Evolutionary conservation across 83 land plant genomes (phyloP).

Genomic region (Diphasiastrum complanatum): DNA sequence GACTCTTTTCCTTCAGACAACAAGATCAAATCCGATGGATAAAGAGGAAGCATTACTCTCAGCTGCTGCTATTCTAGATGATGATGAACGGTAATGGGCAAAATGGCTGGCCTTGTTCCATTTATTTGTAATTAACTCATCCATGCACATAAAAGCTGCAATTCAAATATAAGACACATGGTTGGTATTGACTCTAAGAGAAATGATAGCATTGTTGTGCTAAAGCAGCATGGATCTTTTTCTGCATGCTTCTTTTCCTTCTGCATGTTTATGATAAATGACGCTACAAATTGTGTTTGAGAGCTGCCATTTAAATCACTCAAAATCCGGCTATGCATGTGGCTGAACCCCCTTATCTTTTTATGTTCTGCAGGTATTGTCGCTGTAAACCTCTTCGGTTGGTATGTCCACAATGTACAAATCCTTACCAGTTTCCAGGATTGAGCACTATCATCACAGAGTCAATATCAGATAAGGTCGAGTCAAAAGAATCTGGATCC

Average conservation of each 20-base stretch:
- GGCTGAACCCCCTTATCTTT: no score
- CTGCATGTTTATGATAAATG: neutral
- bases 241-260: no score
- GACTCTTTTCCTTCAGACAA: constrained; percentile 26
- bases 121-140: neutral
- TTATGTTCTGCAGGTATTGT: constrained; percentile 47
- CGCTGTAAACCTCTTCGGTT: constrained; percentile 70
- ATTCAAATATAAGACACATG: no score
- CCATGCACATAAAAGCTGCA: no score
- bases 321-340: no score
- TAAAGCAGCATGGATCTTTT: no score
- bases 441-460: constrained; percentile 20
- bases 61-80: constrained; percentile 31
- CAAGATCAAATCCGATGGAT: constrained; percentile 14
- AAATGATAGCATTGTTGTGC: no score
- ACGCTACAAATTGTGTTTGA: neutral
- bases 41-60: constrained; percentile 29
- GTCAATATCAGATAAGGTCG: neutral
- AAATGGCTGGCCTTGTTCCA: neutral
- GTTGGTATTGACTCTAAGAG: constrained; percentile 52
- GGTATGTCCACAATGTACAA: constrained; percentile 72
- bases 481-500: constrained; percentile 10
- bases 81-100: constrained; percentile 24
- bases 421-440: constrained; percentile 61
- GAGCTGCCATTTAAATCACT: no score